Conservation (phyloP, 2,329 filamentous ascomycete genomes). For the Claviceps humidiphila region DNA sequence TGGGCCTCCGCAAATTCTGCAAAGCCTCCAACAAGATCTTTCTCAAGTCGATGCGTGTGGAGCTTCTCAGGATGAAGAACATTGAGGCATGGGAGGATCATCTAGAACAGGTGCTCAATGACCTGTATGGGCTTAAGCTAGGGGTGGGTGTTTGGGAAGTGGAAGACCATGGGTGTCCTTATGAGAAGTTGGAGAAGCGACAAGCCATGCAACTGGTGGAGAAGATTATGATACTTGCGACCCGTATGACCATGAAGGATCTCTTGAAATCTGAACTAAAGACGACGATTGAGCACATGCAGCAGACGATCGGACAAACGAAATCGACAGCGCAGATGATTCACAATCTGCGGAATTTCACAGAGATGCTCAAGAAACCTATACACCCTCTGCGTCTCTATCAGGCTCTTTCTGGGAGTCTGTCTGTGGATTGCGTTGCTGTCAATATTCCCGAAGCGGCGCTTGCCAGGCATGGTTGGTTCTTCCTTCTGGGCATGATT, state of each 20-base stretch:
- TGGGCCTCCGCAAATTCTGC: conserved; percentile 77
- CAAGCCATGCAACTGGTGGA: conserved; percentile 74
- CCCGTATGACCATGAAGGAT: conserved; percentile 79
- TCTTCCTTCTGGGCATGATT: conserved; percentile 79
- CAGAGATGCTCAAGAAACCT: conserved; percentile 66
- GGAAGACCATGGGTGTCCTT: conserved; percentile 66
- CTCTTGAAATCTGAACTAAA: conserved; percentile 84
- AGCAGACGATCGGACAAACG: conserved; percentile 67
- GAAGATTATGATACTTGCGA: conserved; percentile 68
- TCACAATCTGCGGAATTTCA: conserved; percentile 78
- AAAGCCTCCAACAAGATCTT: conserved; percentile 77
- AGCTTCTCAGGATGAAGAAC: conserved; percentile 63
- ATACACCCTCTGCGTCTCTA: conserved; percentile 73
- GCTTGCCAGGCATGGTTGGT: conserved; percentile 77
- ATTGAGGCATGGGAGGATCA: conserved; percentile 78
- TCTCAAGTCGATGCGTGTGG: conserved; percentile 75
- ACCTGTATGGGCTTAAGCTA: conserved; percentile 70
- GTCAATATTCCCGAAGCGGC: conserved; percentile 56
- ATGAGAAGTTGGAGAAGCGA: conserved; percentile 64
- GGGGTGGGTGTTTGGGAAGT: conserved; percentile 52
- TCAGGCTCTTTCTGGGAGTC: conserved; percentile 64
- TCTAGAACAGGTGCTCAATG: conserved; percentile 71
- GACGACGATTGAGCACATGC: conserved; percentile 82
- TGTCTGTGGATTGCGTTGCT: conserved; percentile 58
- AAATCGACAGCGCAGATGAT: conserved; percentile 69